Evolutionary conservation across 257 asterid genomes (phyloP).

Genomic region (Solanum sejunctum): DNA sequence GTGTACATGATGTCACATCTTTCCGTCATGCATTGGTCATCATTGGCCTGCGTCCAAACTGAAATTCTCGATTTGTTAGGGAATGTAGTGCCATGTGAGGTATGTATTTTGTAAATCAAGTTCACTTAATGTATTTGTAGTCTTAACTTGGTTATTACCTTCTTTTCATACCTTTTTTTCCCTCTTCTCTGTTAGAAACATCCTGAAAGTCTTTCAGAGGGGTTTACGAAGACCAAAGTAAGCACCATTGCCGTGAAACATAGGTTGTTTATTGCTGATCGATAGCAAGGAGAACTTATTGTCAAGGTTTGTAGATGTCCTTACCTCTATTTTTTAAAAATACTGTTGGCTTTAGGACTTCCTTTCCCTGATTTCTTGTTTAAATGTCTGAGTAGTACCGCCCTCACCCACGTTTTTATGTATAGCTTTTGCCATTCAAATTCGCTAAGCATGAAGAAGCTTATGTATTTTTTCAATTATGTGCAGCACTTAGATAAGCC

Average conservation of each 20-base stretch:
- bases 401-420: no score
- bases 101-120: slow-evolving; percentile 5
- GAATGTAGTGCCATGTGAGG: slow-evolving; percentile 78
- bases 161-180: background rate
- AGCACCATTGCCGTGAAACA: no score
- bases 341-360: background rate
- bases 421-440: background rate
- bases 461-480: background rate
- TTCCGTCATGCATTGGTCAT: slow-evolving; percentile 81
- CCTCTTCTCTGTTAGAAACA: slow-evolving; percentile 41
- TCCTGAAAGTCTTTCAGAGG: slow-evolving; percentile 83
- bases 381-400: no score
- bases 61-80: slow-evolving; percentile 83
- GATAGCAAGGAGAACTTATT: slow-evolving; percentile 84
- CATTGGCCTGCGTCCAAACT: slow-evolving; percentile 39
- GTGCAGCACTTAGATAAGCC: slow-evolving; percentile 74
- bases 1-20: slow-evolving; percentile 78
- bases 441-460: background rate
- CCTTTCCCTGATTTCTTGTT: no score
- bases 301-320: slow-evolving; percentile 42
- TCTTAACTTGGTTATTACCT: background rate
- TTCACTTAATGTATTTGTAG: background rate
- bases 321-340: no score
- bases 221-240: no score
- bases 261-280: slow-evolving; percentile 26